Evolutionary conservation across 2,329 filamentous ascomycete species (phyloP).

Genomic region (Lomentospora prolificans): DNA sequence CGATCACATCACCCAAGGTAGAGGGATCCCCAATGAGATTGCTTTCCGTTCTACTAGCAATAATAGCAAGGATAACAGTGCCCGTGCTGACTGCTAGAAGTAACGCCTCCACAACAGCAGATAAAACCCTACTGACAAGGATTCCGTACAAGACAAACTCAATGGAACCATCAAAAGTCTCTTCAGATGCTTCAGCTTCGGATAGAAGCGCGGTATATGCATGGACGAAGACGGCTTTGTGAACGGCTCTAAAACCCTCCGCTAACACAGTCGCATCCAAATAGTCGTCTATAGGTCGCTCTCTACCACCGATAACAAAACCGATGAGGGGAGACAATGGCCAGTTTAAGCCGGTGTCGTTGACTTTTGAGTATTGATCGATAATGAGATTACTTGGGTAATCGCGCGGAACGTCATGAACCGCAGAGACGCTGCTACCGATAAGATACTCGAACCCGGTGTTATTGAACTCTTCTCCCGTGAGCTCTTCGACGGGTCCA

Average conservation of each 20-base stretch:
- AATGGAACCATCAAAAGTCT: slow-evolving; percentile 1
- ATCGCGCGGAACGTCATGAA: slow-evolving; percentile 13
- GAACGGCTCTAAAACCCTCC: slow-evolving; percentile 15
- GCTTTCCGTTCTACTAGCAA: neutral
- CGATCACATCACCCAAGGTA: slow-evolving; percentile 14
- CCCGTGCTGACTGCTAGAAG: slow-evolving; percentile 14
- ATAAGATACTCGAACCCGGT: slow-evolving; percentile 25
- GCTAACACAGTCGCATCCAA: slow-evolving; percentile 5
- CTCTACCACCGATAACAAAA: slow-evolving; percentile 18
- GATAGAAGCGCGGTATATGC: slow-evolving; percentile 13
- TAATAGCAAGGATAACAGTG: slow-evolving; percentile 13
- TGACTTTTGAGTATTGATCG: slow-evolving; percentile 17
- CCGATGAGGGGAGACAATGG: slow-evolving; percentile 24
- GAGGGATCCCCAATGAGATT: slow-evolving; percentile 18
- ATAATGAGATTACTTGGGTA: slow-evolving; percentile 15
- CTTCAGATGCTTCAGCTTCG: slow-evolving; percentile 13
- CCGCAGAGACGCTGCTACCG: slow-evolving; percentile 15
- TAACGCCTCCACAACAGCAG: slow-evolving; percentile 19
- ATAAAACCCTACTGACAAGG: slow-evolving; percentile 22
- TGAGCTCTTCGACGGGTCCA: slow-evolving; percentile 10
- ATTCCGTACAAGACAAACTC: slow-evolving; percentile 18
- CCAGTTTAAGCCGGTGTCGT: slow-evolving; percentile 1
- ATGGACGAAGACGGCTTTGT: slow-evolving; percentile 22
- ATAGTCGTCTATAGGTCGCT: slow-evolving; percentile 9
- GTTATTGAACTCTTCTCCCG: slow-evolving; percentile 21